Evolutionary conservation across 1,284 basidiomycete species (phyloP).

Genomic region (Sphaerobolus stellatus): DNA sequence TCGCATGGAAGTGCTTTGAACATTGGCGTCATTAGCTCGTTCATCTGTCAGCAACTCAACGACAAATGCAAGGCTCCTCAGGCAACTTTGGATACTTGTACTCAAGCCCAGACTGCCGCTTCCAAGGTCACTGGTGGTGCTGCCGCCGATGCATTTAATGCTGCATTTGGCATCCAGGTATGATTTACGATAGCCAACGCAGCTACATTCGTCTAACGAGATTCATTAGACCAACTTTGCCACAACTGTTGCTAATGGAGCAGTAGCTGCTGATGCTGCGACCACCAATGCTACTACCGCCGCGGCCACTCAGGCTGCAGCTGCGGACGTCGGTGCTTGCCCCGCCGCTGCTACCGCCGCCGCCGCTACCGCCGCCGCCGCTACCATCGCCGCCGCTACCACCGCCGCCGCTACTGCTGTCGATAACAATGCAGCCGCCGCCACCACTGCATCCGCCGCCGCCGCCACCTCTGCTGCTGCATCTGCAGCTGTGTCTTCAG

Average conservation of each 20-base stretch:
- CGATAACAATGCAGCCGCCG: background rate
- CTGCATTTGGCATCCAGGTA: background rate
- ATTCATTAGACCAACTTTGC: background rate
- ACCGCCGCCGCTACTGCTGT: background rate
- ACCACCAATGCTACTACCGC: background rate
- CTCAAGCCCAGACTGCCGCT: slow-evolving; percentile 15
- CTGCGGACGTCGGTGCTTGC: no score
- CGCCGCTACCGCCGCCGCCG: background rate
- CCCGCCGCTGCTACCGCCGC: background rate
- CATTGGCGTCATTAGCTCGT: slow-evolving; percentile 18
- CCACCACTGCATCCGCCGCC: background rate
- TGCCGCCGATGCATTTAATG: background rate
- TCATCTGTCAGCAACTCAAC: slow-evolving; percentile 22
- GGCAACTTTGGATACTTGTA: slow-evolving; percentile 12
- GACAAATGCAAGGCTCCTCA: slow-evolving; percentile 17
- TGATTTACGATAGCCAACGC: background rate
- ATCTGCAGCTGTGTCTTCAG: background rate
- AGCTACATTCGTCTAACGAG: background rate
- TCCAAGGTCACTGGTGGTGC: slow-evolving; percentile 17
- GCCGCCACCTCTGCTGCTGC: background rate
- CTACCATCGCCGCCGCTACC: background rate
- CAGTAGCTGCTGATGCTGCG: background rate
- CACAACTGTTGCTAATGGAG: background rate
- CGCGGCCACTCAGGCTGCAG: background rate
- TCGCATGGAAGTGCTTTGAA: slow-evolving; percentile 19